Conservation (phyloP, 495 filamentous ascomycete genomes). For the Hapsidospora chrysogenum region DNA sequence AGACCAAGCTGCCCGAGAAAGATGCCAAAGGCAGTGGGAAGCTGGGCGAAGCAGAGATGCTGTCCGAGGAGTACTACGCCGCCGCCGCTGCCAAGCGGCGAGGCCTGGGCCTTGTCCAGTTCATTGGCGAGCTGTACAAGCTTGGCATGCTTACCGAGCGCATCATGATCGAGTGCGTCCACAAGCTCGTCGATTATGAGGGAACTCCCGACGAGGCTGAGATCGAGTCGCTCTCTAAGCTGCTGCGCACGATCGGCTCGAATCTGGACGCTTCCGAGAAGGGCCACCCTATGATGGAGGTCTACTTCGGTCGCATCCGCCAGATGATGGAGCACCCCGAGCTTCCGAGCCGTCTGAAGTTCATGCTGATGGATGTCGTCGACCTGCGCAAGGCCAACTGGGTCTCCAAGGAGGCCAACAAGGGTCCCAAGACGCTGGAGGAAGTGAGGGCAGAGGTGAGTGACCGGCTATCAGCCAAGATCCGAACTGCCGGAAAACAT, state of each 20-base stretch:
- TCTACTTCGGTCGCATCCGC: conserved; percentile 83
- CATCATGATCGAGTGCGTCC: conserved; percentile 99
- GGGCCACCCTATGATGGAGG: conserved; percentile 69
- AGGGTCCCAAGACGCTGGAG: conserved; percentile 90
- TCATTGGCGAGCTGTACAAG: conserved; percentile 99
- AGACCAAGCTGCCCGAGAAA: conserved; percentile 46
- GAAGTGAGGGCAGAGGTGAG: conserved; percentile 75
- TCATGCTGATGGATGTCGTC: conserved; percentile 92
- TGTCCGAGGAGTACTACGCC: conserved; percentile 94
- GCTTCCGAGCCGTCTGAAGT: conserved; percentile 72
- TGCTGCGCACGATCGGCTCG: conserved; percentile 77
- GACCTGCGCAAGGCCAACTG: conserved; percentile 64
- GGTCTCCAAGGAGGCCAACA: conserved; percentile 72
- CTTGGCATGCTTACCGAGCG: conserved; percentile 94
- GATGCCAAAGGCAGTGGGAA: no score
- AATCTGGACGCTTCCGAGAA: conserved; percentile 71
- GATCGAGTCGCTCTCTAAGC: conserved; percentile 83
- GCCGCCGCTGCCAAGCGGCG: conserved; percentile 93
- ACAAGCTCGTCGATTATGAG: conserved; percentile 89
- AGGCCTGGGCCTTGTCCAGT: conserved; percentile 94
- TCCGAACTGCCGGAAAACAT: not conserved
- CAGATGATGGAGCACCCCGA: conserved; percentile 57
- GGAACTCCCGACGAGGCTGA: conserved; percentile 89
- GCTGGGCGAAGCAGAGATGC: conserved; percentile 55
- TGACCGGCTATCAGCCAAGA: conserved; percentile 1